Base-by-base conservation (phyloP, 2,329 filamentous ascomycete species). In the Ophiostoma novo-ulmi region DNA sequence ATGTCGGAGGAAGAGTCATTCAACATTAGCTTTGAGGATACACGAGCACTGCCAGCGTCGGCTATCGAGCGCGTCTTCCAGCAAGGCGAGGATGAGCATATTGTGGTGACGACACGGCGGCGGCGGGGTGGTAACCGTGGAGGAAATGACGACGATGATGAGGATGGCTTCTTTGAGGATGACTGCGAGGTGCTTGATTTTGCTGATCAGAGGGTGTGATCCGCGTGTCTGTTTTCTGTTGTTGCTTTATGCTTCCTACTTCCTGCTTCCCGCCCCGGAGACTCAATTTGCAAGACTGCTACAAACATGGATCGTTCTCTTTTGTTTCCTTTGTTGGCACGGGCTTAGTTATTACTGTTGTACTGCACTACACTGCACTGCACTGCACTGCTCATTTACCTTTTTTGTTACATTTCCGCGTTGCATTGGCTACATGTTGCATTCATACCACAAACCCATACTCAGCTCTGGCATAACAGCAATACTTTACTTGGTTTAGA, bases 121-220 rank as follows among this genome's bases (percentile, higher is more conserved):
- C 85, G 91, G 69, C 87, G 91, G 72, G 87, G 87, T 75, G 87
- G 85, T 58, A 81, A 83, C 55, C 83, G 82, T 68, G 82, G 20
- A 3, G 17, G 26, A 17, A 36, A 69, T 13, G 71, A 67, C 61
- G 77, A 79, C 13, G 71, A 71, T 1, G 55, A 89, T 64, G 90
- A 92, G 71, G 88, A 90, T 70, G 91, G 90, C 2, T 96, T 97
- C 79, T 97, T 97, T 76, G 93, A 97, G 80, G 92, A 97, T 78
- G 93, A 96, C 77, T 95, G 92, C 75, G 93, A 97, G 78, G 91
- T 97, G 71, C 85, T 97, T 73, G 93, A 97, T 80, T 96, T 95
- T 85, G 91, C 93, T 35, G 87, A 88, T 76, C 87, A 89, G 80
- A 82, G 87, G 77, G 87, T 89, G 44, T 89, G 78, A 41, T 89